Evolutionary conservation across 495 filamentous ascomycete species (phyloP).

Genomic region (Apiosordaria backusii): DNA sequence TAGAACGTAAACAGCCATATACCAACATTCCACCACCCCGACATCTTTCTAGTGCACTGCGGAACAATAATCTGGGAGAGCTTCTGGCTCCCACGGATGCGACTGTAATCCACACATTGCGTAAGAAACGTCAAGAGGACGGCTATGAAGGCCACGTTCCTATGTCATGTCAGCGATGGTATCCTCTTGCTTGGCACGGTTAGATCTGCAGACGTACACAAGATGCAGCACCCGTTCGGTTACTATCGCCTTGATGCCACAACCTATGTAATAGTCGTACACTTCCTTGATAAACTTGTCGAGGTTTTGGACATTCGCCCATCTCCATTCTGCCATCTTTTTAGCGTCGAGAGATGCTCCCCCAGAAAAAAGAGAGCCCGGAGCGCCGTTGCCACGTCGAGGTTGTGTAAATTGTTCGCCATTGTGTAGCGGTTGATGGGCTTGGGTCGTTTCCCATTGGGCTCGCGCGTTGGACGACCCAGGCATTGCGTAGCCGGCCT

Average conservation of each 20-base stretch:
- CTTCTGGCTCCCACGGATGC: constrained; percentile 68
- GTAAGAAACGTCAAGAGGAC: constrained; percentile 80
- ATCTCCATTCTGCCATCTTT: constrained; percentile 89
- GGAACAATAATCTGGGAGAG: constrained; percentile 74
- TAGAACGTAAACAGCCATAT: constrained; percentile 88
- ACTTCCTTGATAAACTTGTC: constrained; percentile 89
- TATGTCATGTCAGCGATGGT: constrained; percentile 25
- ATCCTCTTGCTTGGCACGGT: background rate
- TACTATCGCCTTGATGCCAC: constrained; percentile 87
- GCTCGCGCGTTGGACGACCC: constrained; percentile 54
- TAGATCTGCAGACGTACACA: constrained; percentile 52
- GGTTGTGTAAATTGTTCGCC: constrained; percentile 33
- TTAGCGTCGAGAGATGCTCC: constrained; percentile 57
- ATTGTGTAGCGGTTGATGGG: constrained; percentile 58
- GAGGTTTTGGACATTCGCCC: constrained; percentile 89
- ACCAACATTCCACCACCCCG: constrained; percentile 67
- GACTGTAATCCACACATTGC: constrained; percentile 80
- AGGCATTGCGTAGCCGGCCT: constrained; percentile 33
- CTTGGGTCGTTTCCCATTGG: constrained; percentile 65
- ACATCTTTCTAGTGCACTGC: constrained; percentile 85
- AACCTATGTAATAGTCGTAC: constrained; percentile 81
- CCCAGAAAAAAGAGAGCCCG: constrained; percentile 34
- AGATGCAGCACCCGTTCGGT: constrained; percentile 67
- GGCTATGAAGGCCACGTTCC: constrained; percentile 70
- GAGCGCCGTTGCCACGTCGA: constrained; percentile 18